Conservation (phyloP, 139 green algal species). For the Coelastrella sp. region DNA sequence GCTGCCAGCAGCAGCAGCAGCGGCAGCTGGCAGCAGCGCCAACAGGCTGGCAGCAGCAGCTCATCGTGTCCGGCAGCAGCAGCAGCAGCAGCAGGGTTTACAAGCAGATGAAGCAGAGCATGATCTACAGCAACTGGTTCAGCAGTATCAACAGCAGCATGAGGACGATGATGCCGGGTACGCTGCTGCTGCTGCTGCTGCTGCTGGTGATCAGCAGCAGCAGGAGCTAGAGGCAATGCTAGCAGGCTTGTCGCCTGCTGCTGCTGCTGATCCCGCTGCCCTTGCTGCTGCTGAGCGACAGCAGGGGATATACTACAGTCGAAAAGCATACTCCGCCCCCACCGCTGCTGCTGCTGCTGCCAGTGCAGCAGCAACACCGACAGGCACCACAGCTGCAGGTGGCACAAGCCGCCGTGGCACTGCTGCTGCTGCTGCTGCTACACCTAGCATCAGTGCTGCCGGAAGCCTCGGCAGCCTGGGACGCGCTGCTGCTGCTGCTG, state of each 20-base stretch:
- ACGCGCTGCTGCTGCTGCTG: background rate
- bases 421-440: background rate
- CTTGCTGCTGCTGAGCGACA: background rate
- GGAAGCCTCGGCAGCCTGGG: background rate
- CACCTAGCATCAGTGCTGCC: background rate
- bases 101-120: background rate
- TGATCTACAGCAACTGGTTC: background rate
- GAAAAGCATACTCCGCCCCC: conserved; percentile 9
- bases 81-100: background rate
- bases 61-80: background rate
- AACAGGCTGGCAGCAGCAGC: background rate
- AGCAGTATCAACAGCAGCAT: conserved; percentile 4
- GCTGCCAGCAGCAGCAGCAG: conserved; percentile 2
- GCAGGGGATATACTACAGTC: background rate
- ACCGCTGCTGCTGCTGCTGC: conserved; percentile 21
- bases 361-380: background rate
- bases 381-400: background rate
- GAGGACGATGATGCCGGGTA: background rate
- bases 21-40: background rate
- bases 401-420: background rate
- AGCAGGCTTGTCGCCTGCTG: background rate
- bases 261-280: background rate
- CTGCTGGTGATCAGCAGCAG: background rate
- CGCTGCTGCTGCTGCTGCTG: background rate
- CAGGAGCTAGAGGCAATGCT: background rate